phyloP scores from a whole-genome alignment of 768 basidiomycete species.

The Auriscalpium microsporum region DNA sequence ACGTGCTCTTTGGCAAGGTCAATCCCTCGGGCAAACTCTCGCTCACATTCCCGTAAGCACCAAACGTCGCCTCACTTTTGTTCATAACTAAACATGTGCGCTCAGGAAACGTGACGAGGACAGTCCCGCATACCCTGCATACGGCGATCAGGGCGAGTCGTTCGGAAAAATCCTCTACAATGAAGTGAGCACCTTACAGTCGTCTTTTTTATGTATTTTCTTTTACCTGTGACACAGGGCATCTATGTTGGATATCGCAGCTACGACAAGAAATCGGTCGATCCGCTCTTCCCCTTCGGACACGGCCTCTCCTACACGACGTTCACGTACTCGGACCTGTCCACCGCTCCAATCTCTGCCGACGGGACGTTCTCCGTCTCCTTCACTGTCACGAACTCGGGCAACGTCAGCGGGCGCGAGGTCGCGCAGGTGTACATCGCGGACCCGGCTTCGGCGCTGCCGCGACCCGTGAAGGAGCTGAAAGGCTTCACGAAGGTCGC shows the following conservation, averaged over 20 bases:
- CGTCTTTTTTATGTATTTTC: slow-evolving; percentile 8
- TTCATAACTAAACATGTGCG: background rate
- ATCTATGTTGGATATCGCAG: slow-evolving; percentile 47
- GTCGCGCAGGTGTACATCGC: slow-evolving; percentile 42
- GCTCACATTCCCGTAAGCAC: slow-evolving; percentile 42
- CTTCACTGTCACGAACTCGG: slow-evolving; percentile 39
- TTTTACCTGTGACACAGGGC: slow-evolving; percentile 25
- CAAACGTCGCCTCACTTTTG: background rate
- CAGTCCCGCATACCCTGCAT: slow-evolving; percentile 39
- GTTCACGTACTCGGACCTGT: slow-evolving; percentile 40
- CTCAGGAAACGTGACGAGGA: slow-evolving; percentile 43
- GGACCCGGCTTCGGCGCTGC: slow-evolving; percentile 33
- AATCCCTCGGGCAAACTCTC: slow-evolving; percentile 53
- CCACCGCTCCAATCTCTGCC: slow-evolving; percentile 25
- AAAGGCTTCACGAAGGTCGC: slow-evolving; percentile 42
- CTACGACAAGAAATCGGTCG: slow-evolving; percentile 36
- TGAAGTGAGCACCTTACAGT: slow-evolving; percentile 24
- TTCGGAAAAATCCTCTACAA: slow-evolving; percentile 38
- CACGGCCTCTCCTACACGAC: slow-evolving; percentile 55
- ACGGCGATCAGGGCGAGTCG: slow-evolving; percentile 35
- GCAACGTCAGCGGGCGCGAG: slow-evolving; percentile 37
- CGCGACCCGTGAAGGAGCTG: slow-evolving; percentile 37
- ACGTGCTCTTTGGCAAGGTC: slow-evolving; percentile 51
- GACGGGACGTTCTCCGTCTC: slow-evolving; percentile 29
- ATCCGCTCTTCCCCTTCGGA: slow-evolving; percentile 47